Evolutionary conservation across 352 stramenopile genomes (phyloP), one percentile per base, ranked within the genome.

Genomic region (Phytophthora foliorum): DNA sequence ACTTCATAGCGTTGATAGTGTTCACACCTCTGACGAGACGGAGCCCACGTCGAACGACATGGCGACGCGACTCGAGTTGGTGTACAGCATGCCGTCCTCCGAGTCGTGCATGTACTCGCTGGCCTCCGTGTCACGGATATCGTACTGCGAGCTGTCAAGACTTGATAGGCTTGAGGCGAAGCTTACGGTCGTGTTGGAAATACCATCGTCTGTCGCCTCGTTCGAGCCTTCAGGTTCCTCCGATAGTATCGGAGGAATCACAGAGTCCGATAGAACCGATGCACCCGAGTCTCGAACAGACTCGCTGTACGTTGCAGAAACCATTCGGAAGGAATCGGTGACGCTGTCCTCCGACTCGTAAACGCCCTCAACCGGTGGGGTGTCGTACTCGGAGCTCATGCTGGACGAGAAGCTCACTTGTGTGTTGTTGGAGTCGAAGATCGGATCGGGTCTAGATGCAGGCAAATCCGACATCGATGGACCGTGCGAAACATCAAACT

Each of bases 91-190:
- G 6, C 10, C 42, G 13, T 29, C 19, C 22, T 75, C 67, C 39
- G 74, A 81, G 25, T 63, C 67, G 63, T 74, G 49, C 56, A 81
- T 57, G 52, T 77, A 42, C 38, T 84, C 77, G 48, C 71, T 82
- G 4, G 69, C 76, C 17, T 66, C 73, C 3, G 73, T 84, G 46
- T 81, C 63, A 34, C 76, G 71, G 48, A 67, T 29, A 14, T 50
- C 60, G 34, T 75, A 77, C 57, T 67, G n/a, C 2, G 60, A 41
- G 11, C 54, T 68, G n/a, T 80, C 39, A 17, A 66, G 31, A 17
- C 65, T 78, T 21, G 70, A 75, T 19, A 69, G 45, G 36, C 61
- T 76, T 27, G 73, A 81, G 38, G 49, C 45, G 27, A 79, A 64
- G 44, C 74, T 79, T 50, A 63, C 50, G 49, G 56, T 72, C 31